phyloP scores from a whole-genome alignment of 345 rosid genomes.

The Populus euphratica region DNA sequence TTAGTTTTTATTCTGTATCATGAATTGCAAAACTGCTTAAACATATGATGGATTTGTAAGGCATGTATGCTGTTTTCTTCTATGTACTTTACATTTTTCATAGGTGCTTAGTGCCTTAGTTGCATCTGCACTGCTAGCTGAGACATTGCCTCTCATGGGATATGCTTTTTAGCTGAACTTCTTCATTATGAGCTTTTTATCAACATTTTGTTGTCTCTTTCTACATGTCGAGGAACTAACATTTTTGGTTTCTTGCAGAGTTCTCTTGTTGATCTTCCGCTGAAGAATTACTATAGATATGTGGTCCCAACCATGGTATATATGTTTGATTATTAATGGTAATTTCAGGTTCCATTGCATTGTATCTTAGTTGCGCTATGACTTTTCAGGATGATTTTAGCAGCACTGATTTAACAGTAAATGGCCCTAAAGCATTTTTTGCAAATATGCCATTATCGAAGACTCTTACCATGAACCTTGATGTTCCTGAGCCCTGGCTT shows the following conservation, averaged over 20 bases:
- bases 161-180: background rate
- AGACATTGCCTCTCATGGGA: background rate
- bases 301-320: constrained; percentile 82
- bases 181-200: background rate
- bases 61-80: background rate
- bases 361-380: constrained; percentile 26
- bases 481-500: constrained; percentile 99
- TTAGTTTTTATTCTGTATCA: background rate
- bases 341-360: constrained; percentile 19
- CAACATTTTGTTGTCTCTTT: background rate
- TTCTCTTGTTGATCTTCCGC: constrained; percentile 95
- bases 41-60: background rate
- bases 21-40: background rate
- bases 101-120: background rate
- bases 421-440: constrained; percentile 93
- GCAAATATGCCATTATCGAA: constrained; percentile 97
- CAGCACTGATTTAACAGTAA: constrained; percentile 53
- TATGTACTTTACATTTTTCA: background rate
- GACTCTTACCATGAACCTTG: constrained; percentile 99
- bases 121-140: background rate
- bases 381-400: constrained; percentile 90
- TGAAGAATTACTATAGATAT: constrained; percentile 97
- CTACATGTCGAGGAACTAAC: constrained; percentile 9
- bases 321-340: background rate
- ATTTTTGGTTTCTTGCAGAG: constrained; percentile 55